phyloP scores from a whole-genome alignment of 169 alveolate genomes.

The Perkinsus marinus region DNA sequence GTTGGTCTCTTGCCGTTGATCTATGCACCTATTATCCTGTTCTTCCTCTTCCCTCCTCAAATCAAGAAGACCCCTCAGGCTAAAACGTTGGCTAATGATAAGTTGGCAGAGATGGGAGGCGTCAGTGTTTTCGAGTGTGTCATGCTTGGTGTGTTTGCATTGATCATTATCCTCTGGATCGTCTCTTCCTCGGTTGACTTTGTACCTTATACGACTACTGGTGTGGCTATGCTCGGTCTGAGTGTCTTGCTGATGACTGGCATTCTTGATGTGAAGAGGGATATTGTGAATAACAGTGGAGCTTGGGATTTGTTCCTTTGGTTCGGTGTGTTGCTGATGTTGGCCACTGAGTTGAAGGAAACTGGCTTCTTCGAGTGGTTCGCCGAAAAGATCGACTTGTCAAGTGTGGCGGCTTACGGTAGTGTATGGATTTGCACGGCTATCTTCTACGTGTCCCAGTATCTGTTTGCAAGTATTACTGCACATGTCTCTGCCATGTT shows the following conservation, averaged over 20 bases:
- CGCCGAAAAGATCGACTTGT: background rate
- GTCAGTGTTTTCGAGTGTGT: background rate
- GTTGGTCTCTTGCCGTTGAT: background rate
- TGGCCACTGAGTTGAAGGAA: background rate
- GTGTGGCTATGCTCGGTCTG: background rate
- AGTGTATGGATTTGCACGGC: background rate
- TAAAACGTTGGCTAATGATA: background rate
- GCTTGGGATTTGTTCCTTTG: background rate
- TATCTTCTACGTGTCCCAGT: background rate
- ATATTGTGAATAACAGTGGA: background rate
- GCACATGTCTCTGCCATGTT: background rate
- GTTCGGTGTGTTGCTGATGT: background rate
- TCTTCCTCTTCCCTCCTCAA: background rate
- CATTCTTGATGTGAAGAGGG: background rate
- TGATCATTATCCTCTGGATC: background rate
- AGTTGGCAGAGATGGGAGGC: background rate
- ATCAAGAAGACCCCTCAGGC: background rate
- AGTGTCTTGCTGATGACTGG: background rate
- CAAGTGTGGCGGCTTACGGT: background rate
- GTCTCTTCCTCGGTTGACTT: background rate
- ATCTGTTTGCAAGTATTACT: background rate
- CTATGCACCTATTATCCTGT: background rate
- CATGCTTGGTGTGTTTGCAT: background rate
- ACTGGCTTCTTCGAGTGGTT: background rate
- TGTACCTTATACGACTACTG: background rate